Evolutionary conservation across 2,329 filamentous ascomycete species (phyloP), one percentile per base, ranked within the genome.

Genomic region (Botrytis paeoniae): DNA sequence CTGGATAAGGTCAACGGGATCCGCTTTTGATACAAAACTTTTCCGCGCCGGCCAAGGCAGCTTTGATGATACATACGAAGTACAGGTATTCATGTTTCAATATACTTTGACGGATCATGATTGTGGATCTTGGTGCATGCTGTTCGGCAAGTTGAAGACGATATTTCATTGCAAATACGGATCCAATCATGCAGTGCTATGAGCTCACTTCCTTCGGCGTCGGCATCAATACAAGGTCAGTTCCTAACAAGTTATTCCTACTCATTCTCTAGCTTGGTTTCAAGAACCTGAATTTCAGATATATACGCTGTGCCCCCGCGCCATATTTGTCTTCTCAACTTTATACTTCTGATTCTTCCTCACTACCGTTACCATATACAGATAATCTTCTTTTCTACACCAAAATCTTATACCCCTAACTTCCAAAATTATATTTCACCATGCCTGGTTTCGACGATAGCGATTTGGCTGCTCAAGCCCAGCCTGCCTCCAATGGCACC

Each of bases 371-470:
- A n/a, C 37, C 25, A 20, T 25, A 14, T 37, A 43, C 37, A 70
- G 39, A 63, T 32, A 64, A 64, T 25, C 61, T 64, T 22, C 61
- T 22, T 22, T 18, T 35, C 20, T 35, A 37, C 29, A 37, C 20
- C 45, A 37, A 65, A 37, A 35, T 10, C 32, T 45, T 22, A 45
- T 22, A 48, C 20, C 20, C 45, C 8, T 18, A 70, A 54, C 16
- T n/a, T 57, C 10, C 7, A 45, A 45, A 32, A 51, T 48, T 63
- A 41, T 59, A 64, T 45, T 61, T 76, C 83, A 88, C 76, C 75
- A 91, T 91, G 89, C 85, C 89, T 83, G 83, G 84, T 76, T 88
- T 87, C 79, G 87, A 90, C 75, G 87, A 91, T 75, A 82, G 84
- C 75, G 87, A 89, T 77, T 84, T 89, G 75, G 83, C 81, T 72